These are phyloP conservation scores for Penicillium verrucosum DNA, from an alignment of 2,329 filamentous ascomycete species.

Conservation along the genomic window DNA sequence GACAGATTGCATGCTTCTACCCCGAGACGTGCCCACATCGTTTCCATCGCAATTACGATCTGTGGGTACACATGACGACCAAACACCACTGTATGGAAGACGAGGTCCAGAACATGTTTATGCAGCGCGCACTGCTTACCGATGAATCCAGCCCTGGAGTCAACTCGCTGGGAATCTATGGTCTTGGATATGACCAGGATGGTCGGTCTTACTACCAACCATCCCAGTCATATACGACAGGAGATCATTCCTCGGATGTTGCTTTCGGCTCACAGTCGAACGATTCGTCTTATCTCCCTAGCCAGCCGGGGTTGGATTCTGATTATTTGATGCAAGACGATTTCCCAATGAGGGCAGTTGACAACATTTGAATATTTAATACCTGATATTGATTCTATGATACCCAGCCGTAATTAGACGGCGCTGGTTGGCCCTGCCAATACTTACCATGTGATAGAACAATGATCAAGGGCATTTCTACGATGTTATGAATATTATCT, in stretches of 20 bases:
- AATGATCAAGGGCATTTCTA: slow-evolving; percentile 6
- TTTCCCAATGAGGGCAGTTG: not conserved
- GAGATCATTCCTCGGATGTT: slow-evolving; percentile 3
- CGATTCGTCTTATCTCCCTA: not conserved
- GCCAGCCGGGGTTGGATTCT: slow-evolving; percentile 6
- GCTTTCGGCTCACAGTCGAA: slow-evolving; percentile 8
- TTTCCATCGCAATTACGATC: slow-evolving; percentile 58
- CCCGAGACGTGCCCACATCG: slow-evolving; percentile 48
- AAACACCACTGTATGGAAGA: slow-evolving; percentile 41
- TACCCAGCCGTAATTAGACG: slow-evolving; percentile 33
- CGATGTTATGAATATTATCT: slow-evolving; percentile 5
- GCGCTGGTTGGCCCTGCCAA: slow-evolving; percentile 36
- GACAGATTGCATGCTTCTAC: slow-evolving; percentile 52
- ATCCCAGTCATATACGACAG: slow-evolving; percentile 4
- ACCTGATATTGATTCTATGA: slow-evolving; percentile 21
- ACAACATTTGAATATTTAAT: not conserved
- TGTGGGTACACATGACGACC: slow-evolving; percentile 54
- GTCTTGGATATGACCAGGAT: slow-evolving; percentile 33
- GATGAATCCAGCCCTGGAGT: slow-evolving; percentile 26
- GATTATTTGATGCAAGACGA: slow-evolving; percentile 29
- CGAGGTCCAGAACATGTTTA: slow-evolving; percentile 41
- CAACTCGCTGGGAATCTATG: slow-evolving; percentile 37
- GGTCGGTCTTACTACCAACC: slow-evolving; percentile 17
- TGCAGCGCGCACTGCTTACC: slow-evolving; percentile 38
- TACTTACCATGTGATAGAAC: slow-evolving; percentile 30